Base-by-base conservation (phyloP, 2,329 filamentous ascomycete genomes). In the Ophiocordyceps camponoti-rufipedis region DNA sequence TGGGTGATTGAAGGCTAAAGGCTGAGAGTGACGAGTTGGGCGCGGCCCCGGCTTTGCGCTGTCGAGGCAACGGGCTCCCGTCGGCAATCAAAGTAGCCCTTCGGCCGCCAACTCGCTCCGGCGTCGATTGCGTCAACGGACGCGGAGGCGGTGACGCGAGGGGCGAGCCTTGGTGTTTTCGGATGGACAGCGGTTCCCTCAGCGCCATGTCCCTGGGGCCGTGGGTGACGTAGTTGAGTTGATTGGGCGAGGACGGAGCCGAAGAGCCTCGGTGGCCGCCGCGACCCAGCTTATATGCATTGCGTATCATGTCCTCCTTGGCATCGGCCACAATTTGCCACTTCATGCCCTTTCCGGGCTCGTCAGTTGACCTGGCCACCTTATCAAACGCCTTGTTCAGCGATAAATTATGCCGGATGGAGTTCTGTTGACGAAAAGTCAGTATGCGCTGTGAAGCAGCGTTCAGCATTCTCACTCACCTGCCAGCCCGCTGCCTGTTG, bases 271-370 rank as follows among this genome's bases (percentile, higher is more conserved):
- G 69, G 52, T 80, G 76, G 4, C 76, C 77, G 44, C 78, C 75
- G 42, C 74, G 69, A 16, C 77, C 76, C 16, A 75, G 71, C 46
- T 73, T 71, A 53, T 68, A 74, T 2, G 74, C 74, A 53, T 82
- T 85, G 58, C 83, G 83, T 48, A 86, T 74, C 69, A 95, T 94
- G 45, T 94, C 89, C 16, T 95, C 85, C 43, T 82, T 79, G 51
- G 81, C 75, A 50, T 93, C 85, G 1, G 84, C 74, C 4, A 85
- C 79, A 56, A 98, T 88, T 62, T 89, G 85, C 91, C 91, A 98
- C 60, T 96, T 96, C 87, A 95, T 96, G 28, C 91, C 91, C 61
- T 98, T 98, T 12, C 91, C 91, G 19, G 91, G 91, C 59, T 98
- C 91, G 54, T 96, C 86, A 0, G 87, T 94, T 14, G 85, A 81